Evolutionary conservation across 2,329 filamentous ascomycete species (phyloP).

Genomic region (Neurospora crassa): DNA sequence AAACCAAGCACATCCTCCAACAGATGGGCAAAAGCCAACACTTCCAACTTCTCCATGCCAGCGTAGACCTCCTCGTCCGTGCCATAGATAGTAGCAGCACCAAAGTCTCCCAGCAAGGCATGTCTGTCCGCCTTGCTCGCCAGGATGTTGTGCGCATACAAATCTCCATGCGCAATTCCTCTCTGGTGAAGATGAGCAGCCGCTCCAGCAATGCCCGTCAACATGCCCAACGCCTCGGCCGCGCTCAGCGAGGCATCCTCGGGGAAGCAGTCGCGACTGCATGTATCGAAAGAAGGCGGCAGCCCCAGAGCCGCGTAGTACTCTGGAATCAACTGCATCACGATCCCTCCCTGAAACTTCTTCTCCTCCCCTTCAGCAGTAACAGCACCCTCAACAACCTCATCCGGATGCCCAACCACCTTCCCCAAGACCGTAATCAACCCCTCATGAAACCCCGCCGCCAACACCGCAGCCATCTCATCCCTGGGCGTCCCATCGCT

Average conservation of each 20-base stretch:
- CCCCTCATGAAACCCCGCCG: constrained; percentile 35
- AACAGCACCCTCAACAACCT: constrained; percentile 10
- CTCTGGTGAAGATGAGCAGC: constrained; percentile 33
- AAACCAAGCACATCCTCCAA: constrained; percentile 34
- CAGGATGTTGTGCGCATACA: constrained; percentile 39
- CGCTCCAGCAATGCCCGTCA: constrained; percentile 31
- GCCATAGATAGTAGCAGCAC: constrained; percentile 36
- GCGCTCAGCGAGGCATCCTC: constrained; percentile 21
- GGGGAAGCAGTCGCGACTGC: constrained; percentile 35
- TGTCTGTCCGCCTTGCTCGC: constrained; percentile 28
- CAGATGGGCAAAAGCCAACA: constrained; percentile 37
- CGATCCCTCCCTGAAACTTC: constrained; percentile 28
- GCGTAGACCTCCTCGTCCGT: constrained; percentile 7
- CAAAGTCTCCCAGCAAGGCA: constrained; percentile 37
- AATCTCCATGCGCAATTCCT: constrained; percentile 35
- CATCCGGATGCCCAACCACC: constrained; percentile 31
- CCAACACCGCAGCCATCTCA: constrained; percentile 37
- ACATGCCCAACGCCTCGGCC: constrained; percentile 25
- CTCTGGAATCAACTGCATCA: constrained; percentile 37
- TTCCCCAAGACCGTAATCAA: constrained; percentile 36
- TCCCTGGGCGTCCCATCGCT: constrained; percentile 38
- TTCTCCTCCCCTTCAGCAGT: neutral
- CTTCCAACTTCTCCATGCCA: constrained; percentile 33
- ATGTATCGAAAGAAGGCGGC: constrained; percentile 34
- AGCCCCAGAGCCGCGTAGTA: constrained; percentile 32